Base-by-base conservation (phyloP, 805 yeast species). In the Sugiyamaella lignohabitans region DNA sequence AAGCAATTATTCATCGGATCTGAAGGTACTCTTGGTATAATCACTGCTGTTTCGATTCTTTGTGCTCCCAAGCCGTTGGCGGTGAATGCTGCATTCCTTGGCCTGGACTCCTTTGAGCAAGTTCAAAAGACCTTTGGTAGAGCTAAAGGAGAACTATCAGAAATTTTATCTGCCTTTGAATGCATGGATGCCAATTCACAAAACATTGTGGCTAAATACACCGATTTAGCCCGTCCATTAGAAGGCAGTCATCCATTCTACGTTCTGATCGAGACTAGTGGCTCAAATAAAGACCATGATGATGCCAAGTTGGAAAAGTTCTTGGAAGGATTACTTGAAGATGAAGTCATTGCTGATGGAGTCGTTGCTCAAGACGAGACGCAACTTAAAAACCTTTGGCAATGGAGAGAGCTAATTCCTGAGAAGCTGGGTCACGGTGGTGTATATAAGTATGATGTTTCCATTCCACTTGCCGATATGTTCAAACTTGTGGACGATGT, bases 361-460 rank as follows among this genome's bases (percentile, higher is more conserved):
- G 89, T 87, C 36, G 84, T 93, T 53, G 96, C 98, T 5, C 96
- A 88, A 65, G 97, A 89, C 64, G 96, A 87, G 68, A 73, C 93
- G 1, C 98, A 93, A 66, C 67, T 86, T 50, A 73, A 72, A 51
- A 80, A 79, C 47, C 74, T 93, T 57, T 93, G 98, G 98, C 71
- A 80, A 29, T 93, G 98, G 98, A 81, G 98, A 69, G 98, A 93
- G 68, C 76, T 83, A 52, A 79, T 91, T 53, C 87, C 96, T 36
- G 98, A 93, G 69, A 89, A 96, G 4, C 75, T 86, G 4, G 83
- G 85, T 43, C 74, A 77, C 50, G 80, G 74, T 32, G 98, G 98
- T 57, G 97, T 91, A 44, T 93, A 91, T 72, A 93, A 93, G 69
- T 93, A 93, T 62, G 98, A 93, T 59, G 96, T 93, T 34, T 88